phyloP scores from a whole-genome alignment of 169 alveolate genomes.

The Cryptosporidium sp. region DNA sequence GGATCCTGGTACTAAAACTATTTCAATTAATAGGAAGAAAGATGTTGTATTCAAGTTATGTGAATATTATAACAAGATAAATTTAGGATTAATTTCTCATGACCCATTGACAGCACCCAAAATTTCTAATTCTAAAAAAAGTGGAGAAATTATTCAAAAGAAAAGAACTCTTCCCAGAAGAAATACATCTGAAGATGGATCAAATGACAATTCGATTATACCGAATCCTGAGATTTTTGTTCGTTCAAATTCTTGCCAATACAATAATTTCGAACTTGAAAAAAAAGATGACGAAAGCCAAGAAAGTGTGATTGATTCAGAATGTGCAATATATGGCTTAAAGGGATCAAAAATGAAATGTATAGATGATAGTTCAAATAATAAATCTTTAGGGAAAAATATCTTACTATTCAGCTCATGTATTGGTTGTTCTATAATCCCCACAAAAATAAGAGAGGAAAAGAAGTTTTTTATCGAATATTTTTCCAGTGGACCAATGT shows the following conservation, averaged over 20 bases:
- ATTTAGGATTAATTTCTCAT: conserved; percentile 41
- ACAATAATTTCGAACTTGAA: background rate
- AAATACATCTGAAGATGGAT: background rate
- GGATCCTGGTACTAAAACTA: conserved; percentile 46
- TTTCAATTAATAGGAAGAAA: conserved; percentile 50
- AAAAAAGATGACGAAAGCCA: background rate
- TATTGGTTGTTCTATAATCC: background rate
- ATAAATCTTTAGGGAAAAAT: background rate
- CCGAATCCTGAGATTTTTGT: background rate
- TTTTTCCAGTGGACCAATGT: conserved; percentile 1
- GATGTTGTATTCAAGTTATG: conserved; percentile 45
- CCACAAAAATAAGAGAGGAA: background rate
- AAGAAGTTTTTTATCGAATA: background rate
- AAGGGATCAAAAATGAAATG: background rate
- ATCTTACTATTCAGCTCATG: conserved; percentile 10
- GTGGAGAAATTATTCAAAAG: background rate
- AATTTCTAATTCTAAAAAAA: conserved; percentile 36
- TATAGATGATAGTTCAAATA: background rate
- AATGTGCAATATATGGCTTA: background rate
- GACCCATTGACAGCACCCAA: conserved; percentile 76
- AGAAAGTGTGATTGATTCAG: background rate
- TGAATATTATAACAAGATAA: conserved; percentile 51
- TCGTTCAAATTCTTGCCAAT: background rate
- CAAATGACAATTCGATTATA: background rate
- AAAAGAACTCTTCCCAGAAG: conserved; percentile 22